Percentiles rank a stretch among this genome's conserved stretches.
phyloP scores from a whole-genome alignment of 2,329 filamentous ascomycete genomes.

The Amauroascus niger region DNA sequence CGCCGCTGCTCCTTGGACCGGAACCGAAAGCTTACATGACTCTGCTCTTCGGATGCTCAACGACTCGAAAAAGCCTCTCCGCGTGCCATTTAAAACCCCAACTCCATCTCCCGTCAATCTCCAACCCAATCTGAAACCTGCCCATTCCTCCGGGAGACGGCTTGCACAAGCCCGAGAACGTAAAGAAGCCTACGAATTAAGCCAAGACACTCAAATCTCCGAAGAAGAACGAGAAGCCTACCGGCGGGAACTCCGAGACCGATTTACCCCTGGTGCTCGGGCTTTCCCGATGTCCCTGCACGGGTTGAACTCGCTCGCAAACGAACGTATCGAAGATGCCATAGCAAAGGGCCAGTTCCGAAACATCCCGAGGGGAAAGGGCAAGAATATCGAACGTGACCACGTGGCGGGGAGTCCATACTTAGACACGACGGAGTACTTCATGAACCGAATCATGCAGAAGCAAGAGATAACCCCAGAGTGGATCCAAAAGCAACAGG shows the following conservation, averaged over 20 bases:
- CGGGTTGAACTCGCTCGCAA: conserved; percentile 73
- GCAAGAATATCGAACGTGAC: conserved; percentile 61
- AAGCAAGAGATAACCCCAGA: conserved; percentile 90
- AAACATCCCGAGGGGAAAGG: conserved; percentile 70
- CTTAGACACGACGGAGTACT: conserved; percentile 91
- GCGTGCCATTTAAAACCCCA: conserved; percentile 35
- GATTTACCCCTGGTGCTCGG: conserved; percentile 64
- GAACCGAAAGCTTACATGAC: conserved; percentile 64
- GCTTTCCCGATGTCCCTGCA: conserved; percentile 65
- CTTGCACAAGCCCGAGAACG: conserved; percentile 51
- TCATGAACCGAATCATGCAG: conserved; percentile 98
- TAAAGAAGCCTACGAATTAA: conserved; percentile 46
- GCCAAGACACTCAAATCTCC: conserved; percentile 49
- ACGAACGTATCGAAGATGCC: conserved; percentile 86
- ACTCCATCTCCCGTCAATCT: conserved; percentile 36
- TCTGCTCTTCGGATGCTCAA: conserved; percentile 70
- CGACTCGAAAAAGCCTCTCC: conserved; percentile 50
- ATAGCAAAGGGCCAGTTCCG: conserved; percentile 85
- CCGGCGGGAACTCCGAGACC: conserved; percentile 64
- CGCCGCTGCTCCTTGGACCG: conserved; percentile 63
- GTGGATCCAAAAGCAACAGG: conserved; percentile 98
- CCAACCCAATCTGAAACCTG: conserved; percentile 37
- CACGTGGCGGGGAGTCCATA: conserved; percentile 76
- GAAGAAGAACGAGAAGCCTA: conserved; percentile 64
- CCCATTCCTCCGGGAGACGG: conserved; percentile 39